Evolutionary conservation across 2,329 filamentous ascomycete genomes (phyloP).

Genomic region (Chrysoporthe deuterocubensis): DNA sequence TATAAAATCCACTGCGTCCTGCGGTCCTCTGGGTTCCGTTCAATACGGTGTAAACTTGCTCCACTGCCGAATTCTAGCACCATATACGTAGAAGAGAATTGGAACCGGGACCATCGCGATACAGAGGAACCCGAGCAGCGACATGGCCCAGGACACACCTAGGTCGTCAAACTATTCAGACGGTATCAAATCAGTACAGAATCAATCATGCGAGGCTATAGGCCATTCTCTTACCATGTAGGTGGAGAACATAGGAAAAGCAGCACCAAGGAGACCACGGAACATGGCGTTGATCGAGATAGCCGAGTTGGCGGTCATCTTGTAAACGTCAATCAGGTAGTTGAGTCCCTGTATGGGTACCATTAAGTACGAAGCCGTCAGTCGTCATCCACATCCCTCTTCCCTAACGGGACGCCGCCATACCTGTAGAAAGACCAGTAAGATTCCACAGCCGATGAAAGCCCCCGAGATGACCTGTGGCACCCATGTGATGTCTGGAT

Average conservation of each 20-base stretch:
- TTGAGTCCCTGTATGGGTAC: conserved; percentile 38
- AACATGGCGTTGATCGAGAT: conserved; percentile 64
- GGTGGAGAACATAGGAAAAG: conserved; percentile 60
- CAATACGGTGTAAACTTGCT: not conserved
- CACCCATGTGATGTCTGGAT: not conserved
- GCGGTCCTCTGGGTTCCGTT: not conserved
- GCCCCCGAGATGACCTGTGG: not conserved
- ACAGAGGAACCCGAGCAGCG: conserved; percentile 38
- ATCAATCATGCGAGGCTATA: conserved; percentile 53
- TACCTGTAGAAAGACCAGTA: conserved; percentile 30
- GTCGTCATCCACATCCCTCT: not conserved
- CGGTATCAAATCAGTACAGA: not conserved
- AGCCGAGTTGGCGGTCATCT: conserved; percentile 59
- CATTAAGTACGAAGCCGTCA: conserved; percentile 13
- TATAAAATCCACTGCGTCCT: too few species aligned
- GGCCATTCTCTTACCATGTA: conserved; percentile 42
- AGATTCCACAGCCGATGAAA: not conserved
- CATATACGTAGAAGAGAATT: conserved; percentile 4
- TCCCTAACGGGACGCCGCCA: not conserved
- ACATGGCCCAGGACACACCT: conserved; percentile 42
- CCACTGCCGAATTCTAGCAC: not conserved
- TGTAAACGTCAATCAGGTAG: conserved; percentile 65
- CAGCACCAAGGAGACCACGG: conserved; percentile 55
- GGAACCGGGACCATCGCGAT: conserved; percentile 13
- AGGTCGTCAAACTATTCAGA: conserved; percentile 34